These are phyloP conservation scores for Bruguiera hainesii DNA, from an alignment of 441 rosid genomes.

Conservation along the genomic window DNA sequence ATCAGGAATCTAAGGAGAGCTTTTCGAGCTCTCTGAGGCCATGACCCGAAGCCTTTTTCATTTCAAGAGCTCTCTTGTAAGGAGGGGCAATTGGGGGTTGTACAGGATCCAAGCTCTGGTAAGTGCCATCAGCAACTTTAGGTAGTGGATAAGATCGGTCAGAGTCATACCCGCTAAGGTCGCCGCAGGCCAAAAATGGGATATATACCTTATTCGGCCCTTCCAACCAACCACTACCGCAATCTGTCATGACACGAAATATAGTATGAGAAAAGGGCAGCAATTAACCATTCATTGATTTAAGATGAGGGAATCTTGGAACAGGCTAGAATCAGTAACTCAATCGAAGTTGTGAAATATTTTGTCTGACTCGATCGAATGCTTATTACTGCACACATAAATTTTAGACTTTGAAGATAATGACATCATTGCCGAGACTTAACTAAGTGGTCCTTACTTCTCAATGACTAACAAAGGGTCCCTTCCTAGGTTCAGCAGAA, in stretches of 20 bases:
- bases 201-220: conserved; percentile 89
- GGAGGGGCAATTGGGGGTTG: conserved; percentile 97
- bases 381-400: neutral
- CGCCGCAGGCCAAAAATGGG: conserved; percentile 93
- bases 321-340: neutral
- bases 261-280: neutral
- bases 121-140: conserved; percentile 66
- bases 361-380: neutral
- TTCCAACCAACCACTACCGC: conserved; percentile 93
- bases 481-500: neutral
- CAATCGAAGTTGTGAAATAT: neutral
- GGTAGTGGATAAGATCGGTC: conserved; percentile 92
- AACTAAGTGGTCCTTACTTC: neutral
- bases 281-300: neutral
- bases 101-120: conserved; percentile 88
- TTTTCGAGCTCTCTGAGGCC: conserved; percentile 41
- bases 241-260: conserved; percentile 49
- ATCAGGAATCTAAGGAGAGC: conserved; percentile 54
- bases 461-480: neutral
- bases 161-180: conserved; percentile 84
- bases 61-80: conserved; percentile 84
- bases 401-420: neutral
- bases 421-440: neutral
- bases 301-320: neutral
- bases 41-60: conserved; percentile 86